Base-by-base conservation (phyloP, 106 monocot genomes). In the Vanilla planifolia region DNA sequence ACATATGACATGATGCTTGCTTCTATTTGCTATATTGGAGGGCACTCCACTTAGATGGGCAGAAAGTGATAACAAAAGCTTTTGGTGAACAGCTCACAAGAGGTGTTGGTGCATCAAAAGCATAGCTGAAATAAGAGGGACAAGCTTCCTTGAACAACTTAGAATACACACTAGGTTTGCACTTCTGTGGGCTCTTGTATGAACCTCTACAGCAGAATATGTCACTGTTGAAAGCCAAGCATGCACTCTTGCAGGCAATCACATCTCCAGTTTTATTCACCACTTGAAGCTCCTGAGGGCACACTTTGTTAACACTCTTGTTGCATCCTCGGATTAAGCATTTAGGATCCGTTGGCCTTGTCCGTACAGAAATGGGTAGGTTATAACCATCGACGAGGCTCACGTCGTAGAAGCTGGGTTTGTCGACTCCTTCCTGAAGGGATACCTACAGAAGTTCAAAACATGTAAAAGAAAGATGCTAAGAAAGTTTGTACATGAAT, bases 161-260 rank as follows among this genome's bases (percentile, higher is more conserved):
- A 1, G 86, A 85, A 65, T 91, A 91, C 71, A 60, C 33, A 43
- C 26, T 86, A 26, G 70, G 59, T 34, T 68, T 73, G 82, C 91
- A 86, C 1, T 63, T 71, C 27, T 74, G 71, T 24, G 79, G 73
- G 28, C 17, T 86, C 22, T 68, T 77, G 20, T 77, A 85, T 8
- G 48, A 34, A 56, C 72, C 74, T 26, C 82, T 35, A 56, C 91
- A 91, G 60, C 86, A 86, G 26, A 79, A 86, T 8, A 71, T 43
- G 28, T 91, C 86, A 2, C 69, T 57, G 35, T 79, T 43, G 65
- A 86, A 91, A 0, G 86, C 85, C 33, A 86, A 33, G 51, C 85
- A 86, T 19, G 86, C 86, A 45, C 86, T 91, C 86, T 83, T 91
- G 86, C 91, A 86, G 21, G 79, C 86, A 1, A 86, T 66, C 23